phyloP scores from a whole-genome alignment of 768 basidiomycete species.

The Lactarius tabidus region DNA sequence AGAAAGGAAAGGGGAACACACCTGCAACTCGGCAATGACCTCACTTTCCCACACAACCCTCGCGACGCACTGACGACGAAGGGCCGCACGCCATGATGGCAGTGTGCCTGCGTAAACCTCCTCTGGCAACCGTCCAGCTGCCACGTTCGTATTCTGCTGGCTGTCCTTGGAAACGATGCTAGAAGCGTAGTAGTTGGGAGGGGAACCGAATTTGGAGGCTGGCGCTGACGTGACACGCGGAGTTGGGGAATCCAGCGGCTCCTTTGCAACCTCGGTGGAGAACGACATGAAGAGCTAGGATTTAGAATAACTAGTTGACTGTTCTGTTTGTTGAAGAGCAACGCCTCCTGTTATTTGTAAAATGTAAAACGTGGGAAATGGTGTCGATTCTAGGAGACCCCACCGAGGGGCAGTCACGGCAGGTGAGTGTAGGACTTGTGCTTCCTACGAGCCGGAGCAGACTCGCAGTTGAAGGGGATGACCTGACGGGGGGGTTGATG shows the following conservation, averaged over 20 bases:
- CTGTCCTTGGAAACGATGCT: not conserved
- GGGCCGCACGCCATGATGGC: conserved; percentile 58
- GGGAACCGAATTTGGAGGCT: not conserved
- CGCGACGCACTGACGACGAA: conserved; percentile 52
- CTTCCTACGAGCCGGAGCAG: not conserved
- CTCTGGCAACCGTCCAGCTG: conserved; percentile 32
- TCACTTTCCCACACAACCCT: conserved; percentile 55
- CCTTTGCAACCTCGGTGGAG: not conserved
- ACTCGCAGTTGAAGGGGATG: not conserved
- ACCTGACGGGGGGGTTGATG: not conserved
- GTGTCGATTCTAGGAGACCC: not conserved
- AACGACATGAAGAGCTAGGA: conserved; percentile 1
- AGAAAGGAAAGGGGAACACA: conserved; percentile 26
- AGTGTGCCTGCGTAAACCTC: conserved; percentile 65
- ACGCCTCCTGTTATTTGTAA: not conserved
- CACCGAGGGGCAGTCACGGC: not conserved
- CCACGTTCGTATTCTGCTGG: conserved; percentile 17
- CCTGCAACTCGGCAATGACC: conserved; percentile 67
- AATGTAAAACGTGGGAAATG: not conserved
- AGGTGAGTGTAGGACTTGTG: not conserved
- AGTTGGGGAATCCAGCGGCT: not conserved
- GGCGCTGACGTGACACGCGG: not conserved
- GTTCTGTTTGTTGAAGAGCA: not conserved
- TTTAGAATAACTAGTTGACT: not conserved
- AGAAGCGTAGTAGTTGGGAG: not conserved